Evolutionary conservation across 441 rosid genomes (phyloP).

Genomic region (Pelargonium citronellum): DNA sequence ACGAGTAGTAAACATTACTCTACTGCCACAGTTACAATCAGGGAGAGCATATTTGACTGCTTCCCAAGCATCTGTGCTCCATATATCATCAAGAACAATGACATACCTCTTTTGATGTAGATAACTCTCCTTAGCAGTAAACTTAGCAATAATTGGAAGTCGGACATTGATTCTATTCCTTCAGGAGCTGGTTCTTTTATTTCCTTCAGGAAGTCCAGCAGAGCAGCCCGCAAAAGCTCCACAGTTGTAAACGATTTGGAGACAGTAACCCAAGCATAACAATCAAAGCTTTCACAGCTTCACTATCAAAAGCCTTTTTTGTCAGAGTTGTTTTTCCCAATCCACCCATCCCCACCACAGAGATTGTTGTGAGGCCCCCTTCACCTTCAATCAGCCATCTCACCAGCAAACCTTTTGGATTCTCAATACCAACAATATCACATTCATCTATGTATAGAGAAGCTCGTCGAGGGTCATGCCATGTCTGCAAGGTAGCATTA

Average conservation of each 20-base stretch:
- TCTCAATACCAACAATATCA: conserved; percentile 17
- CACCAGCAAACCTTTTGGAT: conserved; percentile 3
- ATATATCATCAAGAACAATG: conserved; percentile 9
- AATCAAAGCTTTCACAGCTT: conserved; percentile 6
- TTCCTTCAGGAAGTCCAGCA: not conserved
- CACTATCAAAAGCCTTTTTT: conserved; percentile 2
- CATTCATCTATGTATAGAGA: conserved; percentile 10
- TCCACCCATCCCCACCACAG: conserved; percentile 10
- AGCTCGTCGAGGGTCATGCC: conserved; percentile 18
- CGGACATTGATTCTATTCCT: not conserved
- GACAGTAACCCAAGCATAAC: conserved; percentile 4
- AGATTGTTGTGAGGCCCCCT: not conserved
- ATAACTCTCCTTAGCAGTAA: not conserved
- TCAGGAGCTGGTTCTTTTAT: not conserved
- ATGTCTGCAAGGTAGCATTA: not conserved
- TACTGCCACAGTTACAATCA: conserved; percentile 23
- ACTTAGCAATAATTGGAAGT: conserved; percentile 13
- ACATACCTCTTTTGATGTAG: conserved; percentile 5
- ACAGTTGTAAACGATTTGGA: not conserved
- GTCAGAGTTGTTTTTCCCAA: conserved; percentile 1
- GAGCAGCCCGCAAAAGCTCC: conserved; percentile 8
- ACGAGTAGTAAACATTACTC: conserved; percentile 35
- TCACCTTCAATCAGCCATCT: conserved; percentile 2
- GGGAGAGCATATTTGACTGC: conserved; percentile 32
- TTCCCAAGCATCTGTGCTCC: conserved; percentile 26